Base-by-base conservation (phyloP, 2,329 filamentous ascomycete species). In the Parastagonospora avenae region DNA sequence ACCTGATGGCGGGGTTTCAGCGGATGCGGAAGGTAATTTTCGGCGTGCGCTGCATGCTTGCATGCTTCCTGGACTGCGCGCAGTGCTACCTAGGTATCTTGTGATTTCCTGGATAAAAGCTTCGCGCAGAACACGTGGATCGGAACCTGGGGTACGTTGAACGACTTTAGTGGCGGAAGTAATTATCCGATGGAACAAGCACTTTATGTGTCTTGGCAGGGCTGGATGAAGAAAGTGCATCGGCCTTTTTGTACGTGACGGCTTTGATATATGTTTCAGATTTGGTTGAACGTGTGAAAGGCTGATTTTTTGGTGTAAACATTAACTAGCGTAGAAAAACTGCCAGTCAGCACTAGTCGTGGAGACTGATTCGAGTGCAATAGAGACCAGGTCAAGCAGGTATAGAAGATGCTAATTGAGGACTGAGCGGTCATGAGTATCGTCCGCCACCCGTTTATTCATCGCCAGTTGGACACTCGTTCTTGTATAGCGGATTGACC, bases 401-500 rank as follows among this genome's bases (percentile, higher is more conserved):
- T 3, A 2, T 33, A 10, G 32, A 33, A 33, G 1, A 14, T 33
- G 12, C 14, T 14, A 33, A 33, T 10, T 33, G 19, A 24, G 19
- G 19, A 24, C 19, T 24, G 5, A 24, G 19, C 19, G 19, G 19
- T 24, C 19, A 24, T 24, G 5, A 5, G 3, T 24, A 3, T 24
- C 12, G 4, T n/a, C 2, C 10, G 16, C n/a, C 15, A 14, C 33
- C 7, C 41, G 32, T 16, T 63, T 45, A 66, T 19, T 72, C 67
- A 33, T 71, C 68, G 19, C 65, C 59, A 30, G 36, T 47, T n/a
- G 66, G 67, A 54, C 70, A 74, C 1, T 72, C 67, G 59, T 78
- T 78, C 48, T 56, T 63, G 57, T 79, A 79, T 41, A 77, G 53
- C 11, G 66, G 66, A 46, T 60, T 66, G 15, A 69, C 63, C 46